Conservation (phyloP, 2,329 filamentous ascomycete species). For the Trichophyton rubrum region DNA sequence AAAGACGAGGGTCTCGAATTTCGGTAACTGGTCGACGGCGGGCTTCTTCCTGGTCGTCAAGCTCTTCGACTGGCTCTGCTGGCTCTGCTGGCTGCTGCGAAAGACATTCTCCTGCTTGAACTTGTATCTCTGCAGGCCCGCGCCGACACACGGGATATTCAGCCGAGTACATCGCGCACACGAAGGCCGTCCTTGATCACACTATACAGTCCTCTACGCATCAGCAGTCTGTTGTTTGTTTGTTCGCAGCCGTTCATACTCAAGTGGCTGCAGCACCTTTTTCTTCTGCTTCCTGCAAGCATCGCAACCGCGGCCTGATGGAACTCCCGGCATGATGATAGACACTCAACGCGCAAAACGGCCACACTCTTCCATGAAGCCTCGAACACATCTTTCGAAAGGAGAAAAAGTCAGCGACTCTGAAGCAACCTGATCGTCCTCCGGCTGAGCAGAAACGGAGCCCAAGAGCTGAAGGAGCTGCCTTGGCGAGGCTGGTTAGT, state of each 20-base stretch:
- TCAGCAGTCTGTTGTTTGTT: background rate
- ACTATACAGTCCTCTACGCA: constrained; percentile 24
- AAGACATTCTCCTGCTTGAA: constrained; percentile 30
- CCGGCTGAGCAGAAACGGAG: background rate
- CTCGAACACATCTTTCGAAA: background rate
- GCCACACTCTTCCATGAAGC: background rate
- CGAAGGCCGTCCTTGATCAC: constrained; percentile 34
- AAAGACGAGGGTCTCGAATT: background rate
- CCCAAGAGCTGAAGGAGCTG: background rate
- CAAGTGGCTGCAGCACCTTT: constrained; percentile 31
- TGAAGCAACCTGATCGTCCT: background rate
- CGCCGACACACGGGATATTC: constrained; percentile 35
- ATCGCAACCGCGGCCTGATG: constrained; percentile 40
- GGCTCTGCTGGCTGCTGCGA: background rate
- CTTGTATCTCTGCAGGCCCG: constrained; percentile 38
- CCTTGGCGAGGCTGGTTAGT: background rate
- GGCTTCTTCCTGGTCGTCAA: background rate
- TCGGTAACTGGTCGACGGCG: background rate
- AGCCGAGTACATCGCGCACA: constrained; percentile 39
- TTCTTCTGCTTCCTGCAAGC: constrained; percentile 43
- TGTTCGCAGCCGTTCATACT: no score
- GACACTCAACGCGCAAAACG: background rate
- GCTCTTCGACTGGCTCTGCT: background rate
- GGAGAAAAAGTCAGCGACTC: background rate
- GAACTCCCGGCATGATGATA: constrained; percentile 39